Conservation (phyloP, 768 basidiomycete species). For the Trametes cubensis region DNA sequence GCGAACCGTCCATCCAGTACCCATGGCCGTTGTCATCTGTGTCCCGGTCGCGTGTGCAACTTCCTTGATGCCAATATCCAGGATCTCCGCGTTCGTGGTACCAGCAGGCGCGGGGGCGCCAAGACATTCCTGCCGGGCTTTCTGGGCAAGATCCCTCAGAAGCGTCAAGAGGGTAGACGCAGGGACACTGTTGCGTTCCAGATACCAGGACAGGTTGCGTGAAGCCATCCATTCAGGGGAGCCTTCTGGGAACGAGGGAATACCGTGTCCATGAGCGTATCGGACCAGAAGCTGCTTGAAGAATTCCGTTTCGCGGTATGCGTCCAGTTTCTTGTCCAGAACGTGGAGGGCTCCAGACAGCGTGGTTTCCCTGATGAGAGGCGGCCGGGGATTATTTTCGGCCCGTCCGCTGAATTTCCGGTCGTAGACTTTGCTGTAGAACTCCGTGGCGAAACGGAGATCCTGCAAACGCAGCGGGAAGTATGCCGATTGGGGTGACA, state of each 20-base stretch:
- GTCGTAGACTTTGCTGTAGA: slow-evolving; percentile 76
- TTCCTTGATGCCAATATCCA: slow-evolving; percentile 72
- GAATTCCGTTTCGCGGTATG: slow-evolving; percentile 41
- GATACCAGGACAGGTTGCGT: slow-evolving; percentile 67
- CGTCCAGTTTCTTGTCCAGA: slow-evolving; percentile 60
- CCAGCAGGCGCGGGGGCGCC: slow-evolving; percentile 55
- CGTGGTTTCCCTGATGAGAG: slow-evolving; percentile 73
- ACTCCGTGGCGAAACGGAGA: slow-evolving; percentile 72
- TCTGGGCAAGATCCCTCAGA: slow-evolving; percentile 60
- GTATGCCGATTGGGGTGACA: slow-evolving; percentile 57
- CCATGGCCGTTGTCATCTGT: slow-evolving; percentile 71
- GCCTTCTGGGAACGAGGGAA: slow-evolving; percentile 25
- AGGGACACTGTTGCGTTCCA: slow-evolving; percentile 69
- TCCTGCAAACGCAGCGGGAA: slow-evolving; percentile 75
- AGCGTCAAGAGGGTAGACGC: slow-evolving; percentile 67
- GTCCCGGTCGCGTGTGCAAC: slow-evolving; percentile 85
- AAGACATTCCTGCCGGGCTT: slow-evolving; percentile 62
- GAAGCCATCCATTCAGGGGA: slow-evolving; percentile 30
- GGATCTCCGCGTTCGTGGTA: slow-evolving; percentile 37
- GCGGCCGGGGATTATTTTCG: slow-evolving; percentile 65
- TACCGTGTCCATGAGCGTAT: slow-evolving; percentile 60
- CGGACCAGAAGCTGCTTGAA: slow-evolving; percentile 50
- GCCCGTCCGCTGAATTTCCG: slow-evolving; percentile 71
- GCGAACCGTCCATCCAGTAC: slow-evolving; percentile 72
- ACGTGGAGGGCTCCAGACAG: slow-evolving; percentile 66